phyloP scores from a whole-genome alignment of 192 early-diverging fungal species.

The Mortierella alpina region DNA sequence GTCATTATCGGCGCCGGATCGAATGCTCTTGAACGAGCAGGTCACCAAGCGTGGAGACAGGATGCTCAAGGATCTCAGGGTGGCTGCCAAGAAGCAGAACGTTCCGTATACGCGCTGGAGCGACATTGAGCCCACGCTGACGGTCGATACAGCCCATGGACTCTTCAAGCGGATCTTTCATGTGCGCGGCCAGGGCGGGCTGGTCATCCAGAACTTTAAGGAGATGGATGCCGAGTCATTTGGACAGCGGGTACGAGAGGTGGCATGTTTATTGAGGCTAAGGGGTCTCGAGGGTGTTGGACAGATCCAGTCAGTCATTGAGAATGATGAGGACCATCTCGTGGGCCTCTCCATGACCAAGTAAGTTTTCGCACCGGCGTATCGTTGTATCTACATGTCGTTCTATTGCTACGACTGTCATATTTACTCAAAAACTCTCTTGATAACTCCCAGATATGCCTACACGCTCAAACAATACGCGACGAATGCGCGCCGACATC shows the following conservation, averaged over 20 bases:
- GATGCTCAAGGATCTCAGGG: constrained; percentile 34
- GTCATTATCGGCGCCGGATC: constrained; percentile 27
- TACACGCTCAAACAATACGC: constrained; percentile 67
- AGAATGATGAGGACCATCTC: constrained; percentile 60
- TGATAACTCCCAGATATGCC: constrained; percentile 51
- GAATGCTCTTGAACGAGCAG: constrained; percentile 25
- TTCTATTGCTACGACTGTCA: background rate
- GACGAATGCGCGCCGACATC: constrained; percentile 62
- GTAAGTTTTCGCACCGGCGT: constrained; percentile 23
- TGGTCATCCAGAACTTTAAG: constrained; percentile 69
- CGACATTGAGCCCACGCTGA: constrained; percentile 39
- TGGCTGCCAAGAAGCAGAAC: constrained; percentile 12
- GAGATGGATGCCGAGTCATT: constrained; percentile 63
- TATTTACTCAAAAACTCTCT: background rate
- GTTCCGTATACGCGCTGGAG: constrained; percentile 41
- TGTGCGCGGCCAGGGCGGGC: constrained; percentile 49
- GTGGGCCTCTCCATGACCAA: constrained; percentile 69
- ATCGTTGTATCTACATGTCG: background rate
- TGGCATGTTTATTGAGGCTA: constrained; percentile 60
- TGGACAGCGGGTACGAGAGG: constrained; percentile 65
- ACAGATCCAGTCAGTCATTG: constrained; percentile 65
- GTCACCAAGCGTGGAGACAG: constrained; percentile 17
- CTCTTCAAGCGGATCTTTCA: constrained; percentile 69
- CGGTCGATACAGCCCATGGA: constrained; percentile 58
- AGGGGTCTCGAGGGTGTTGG: constrained; percentile 61